Evolutionary conservation across 192 early-diverging fungal genomes (phyloP).

Genomic region (Linnemannia zychae): DNA sequence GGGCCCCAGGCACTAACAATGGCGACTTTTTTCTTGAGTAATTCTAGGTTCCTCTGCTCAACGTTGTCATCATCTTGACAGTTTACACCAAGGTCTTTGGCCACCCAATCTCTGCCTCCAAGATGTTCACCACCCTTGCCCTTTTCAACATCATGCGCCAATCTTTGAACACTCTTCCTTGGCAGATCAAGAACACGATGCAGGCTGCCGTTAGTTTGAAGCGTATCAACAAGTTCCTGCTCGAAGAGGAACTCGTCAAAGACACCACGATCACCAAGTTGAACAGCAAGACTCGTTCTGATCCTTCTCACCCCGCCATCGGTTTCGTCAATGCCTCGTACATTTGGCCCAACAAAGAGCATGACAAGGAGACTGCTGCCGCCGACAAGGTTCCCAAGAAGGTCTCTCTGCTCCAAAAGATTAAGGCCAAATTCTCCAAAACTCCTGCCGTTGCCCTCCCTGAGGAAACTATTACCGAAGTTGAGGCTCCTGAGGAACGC

Average conservation of each 20-base stretch:
- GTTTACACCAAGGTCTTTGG: slow-evolving; percentile 72
- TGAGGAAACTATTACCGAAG: slow-evolving; percentile 26
- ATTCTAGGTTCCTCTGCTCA: slow-evolving; percentile 65
- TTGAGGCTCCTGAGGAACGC: slow-evolving; percentile 21
- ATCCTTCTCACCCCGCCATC: slow-evolving; percentile 64
- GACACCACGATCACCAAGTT: slow-evolving; percentile 43
- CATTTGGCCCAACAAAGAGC: slow-evolving; percentile 51
- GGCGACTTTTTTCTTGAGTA: no score
- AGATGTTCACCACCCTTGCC: slow-evolving; percentile 78
- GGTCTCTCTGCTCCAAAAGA: slow-evolving; percentile 16
- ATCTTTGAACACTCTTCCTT: slow-evolving; percentile 74
- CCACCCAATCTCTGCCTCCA: slow-evolving; percentile 71
- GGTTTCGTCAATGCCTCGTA: slow-evolving; percentile 46
- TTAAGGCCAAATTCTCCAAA: slow-evolving; percentile 33
- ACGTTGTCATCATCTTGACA: slow-evolving; percentile 71
- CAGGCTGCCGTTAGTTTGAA: slow-evolving; percentile 73
- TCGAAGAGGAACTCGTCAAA: slow-evolving; percentile 82
- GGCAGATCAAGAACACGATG: slow-evolving; percentile 69
- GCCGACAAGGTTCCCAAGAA: slow-evolving; percentile 28
- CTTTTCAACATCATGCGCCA: slow-evolving; percentile 80
- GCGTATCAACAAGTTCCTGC: slow-evolving; percentile 82
- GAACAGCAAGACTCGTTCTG: slow-evolving; percentile 59
- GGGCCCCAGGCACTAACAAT: no score
- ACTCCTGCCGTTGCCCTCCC: background rate
- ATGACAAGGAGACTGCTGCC: background rate